These are phyloP conservation scores for Erysimum cheiranthoides DNA, from an alignment of 345 rosid species.

Conservation along the genomic window DNA sequence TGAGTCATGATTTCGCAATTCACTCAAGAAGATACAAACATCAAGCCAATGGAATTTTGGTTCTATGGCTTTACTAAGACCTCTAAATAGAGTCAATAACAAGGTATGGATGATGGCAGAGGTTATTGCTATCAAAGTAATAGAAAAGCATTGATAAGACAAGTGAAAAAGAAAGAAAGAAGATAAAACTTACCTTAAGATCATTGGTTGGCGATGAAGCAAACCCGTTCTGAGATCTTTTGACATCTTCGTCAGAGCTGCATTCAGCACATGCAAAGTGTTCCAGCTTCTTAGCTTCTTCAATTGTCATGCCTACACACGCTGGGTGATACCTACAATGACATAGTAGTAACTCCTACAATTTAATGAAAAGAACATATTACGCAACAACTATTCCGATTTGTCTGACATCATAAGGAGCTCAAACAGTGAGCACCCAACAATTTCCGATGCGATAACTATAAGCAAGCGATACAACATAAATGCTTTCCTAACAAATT, in stretches of 20 bases:
- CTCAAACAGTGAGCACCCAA: background rate
- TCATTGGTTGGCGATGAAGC: conserved; percentile 56
- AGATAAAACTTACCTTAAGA: conserved; percentile 51
- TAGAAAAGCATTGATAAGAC: background rate
- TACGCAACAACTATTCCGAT: background rate
- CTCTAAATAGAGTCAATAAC: background rate
- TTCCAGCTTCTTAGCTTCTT: conserved; percentile 77
- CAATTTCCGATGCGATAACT: background rate
- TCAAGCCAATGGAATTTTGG: background rate
- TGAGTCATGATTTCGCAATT: background rate
- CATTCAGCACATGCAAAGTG: conserved; percentile 83
- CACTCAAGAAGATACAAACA: background rate
- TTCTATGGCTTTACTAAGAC: background rate
- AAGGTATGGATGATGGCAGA: background rate
- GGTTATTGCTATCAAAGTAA: background rate
- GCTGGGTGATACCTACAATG: conserved; percentile 85
- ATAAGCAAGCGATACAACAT: background rate
- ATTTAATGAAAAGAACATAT: background rate
- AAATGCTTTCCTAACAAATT: background rate
- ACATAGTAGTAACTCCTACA: conserved; percentile 27
- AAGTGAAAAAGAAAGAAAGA: background rate
- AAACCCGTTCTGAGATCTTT: conserved; percentile 74
- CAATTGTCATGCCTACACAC: conserved; percentile 83
- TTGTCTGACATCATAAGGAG: background rate
- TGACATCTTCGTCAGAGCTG: conserved; percentile 58